phyloP scores from a whole-genome alignment of 1,284 basidiomycete genomes.

The Cutaneotrichosporon sp. region DNA sequence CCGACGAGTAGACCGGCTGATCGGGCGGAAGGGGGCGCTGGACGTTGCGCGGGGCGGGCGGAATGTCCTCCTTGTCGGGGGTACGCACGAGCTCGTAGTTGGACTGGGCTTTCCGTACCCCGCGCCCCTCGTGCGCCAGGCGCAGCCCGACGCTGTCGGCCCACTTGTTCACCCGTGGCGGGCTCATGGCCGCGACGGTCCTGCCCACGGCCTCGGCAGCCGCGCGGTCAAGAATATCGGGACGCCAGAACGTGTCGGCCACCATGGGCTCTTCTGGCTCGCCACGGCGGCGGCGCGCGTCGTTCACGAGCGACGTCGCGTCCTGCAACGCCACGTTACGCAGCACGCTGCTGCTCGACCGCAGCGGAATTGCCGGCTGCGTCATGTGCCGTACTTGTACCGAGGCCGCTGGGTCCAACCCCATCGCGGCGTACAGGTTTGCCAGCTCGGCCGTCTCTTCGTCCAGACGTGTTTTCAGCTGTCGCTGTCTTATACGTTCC shows the following conservation, averaged over 20 bases:
- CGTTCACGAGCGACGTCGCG: conserved; percentile 6
- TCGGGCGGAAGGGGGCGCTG: not conserved
- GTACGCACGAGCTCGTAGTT: conserved; percentile 31
- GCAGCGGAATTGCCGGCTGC: conserved; percentile 9
- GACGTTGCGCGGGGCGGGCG: not conserved
- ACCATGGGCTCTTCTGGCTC: not conserved
- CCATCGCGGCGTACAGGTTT: conserved; percentile 35
- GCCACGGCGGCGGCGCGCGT: not conserved
- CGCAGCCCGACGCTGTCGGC: conserved; percentile 26
- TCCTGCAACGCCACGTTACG: conserved; percentile 20
- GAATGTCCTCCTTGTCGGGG: conserved; percentile 32
- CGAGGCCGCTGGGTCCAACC: conserved; percentile 15
- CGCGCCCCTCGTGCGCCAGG: conserved; percentile 29
- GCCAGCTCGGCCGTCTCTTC: conserved; percentile 29
- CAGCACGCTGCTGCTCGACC: conserved; percentile 16
- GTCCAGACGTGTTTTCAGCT: conserved; percentile 28
- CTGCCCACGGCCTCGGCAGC: conserved; percentile 13
- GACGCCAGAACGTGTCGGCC: conserved; percentile 2
- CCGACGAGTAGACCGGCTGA: not conserved
- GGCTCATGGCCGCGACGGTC: conserved; percentile 14
- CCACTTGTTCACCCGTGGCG: conserved; percentile 7
- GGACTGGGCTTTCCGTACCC: conserved; percentile 34
- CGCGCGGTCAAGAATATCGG: not conserved
- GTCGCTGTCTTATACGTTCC: conserved; percentile 51
- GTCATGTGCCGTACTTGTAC: conserved; percentile 16